phyloP scores from a whole-genome alignment of 1,284 basidiomycete species.

The Peniophora sp. region DNA sequence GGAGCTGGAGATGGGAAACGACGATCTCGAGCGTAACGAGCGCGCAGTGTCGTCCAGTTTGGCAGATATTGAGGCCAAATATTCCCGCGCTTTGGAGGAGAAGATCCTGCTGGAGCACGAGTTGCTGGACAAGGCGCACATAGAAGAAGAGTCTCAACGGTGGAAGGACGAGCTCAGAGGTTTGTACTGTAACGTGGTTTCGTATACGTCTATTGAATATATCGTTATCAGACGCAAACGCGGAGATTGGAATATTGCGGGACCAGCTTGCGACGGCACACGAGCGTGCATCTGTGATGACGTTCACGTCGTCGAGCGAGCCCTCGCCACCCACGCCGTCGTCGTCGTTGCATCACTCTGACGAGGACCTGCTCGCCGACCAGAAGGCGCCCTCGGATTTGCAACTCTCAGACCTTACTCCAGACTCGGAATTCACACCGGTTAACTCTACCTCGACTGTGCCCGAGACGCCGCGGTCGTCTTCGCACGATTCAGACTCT shows the following conservation, averaged over 20 bases:
- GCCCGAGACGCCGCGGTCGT: slow-evolving; percentile 21
- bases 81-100: slow-evolving; percentile 89
- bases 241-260: slow-evolving; percentile 77
- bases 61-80: slow-evolving; percentile 86
- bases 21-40: slow-evolving; percentile 89
- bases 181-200: slow-evolving; percentile 25
- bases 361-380: slow-evolving; percentile 45
- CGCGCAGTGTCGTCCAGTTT: slow-evolving; percentile 87
- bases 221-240: slow-evolving; percentile 61
- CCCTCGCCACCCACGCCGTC: slow-evolving; percentile 18
- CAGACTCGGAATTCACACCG: slow-evolving; percentile 16
- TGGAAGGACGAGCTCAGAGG: slow-evolving; percentile 92
- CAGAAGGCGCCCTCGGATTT: slow-evolving; percentile 53
- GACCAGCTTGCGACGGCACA: slow-evolving; percentile 54
- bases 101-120: slow-evolving; percentile 97
- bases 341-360: slow-evolving; percentile 26
- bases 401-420: slow-evolving; percentile 45
- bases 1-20: slow-evolving; percentile 93
- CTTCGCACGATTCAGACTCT: slow-evolving; percentile 27
- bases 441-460: slow-evolving; percentile 1
- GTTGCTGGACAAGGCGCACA: slow-evolving; percentile 80
- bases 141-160: slow-evolving; percentile 91
- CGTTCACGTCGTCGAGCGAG: slow-evolving; percentile 12
- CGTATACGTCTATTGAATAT: slow-evolving; percentile 9
- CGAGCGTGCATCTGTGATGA: slow-evolving; percentile 14